These are phyloP conservation scores for Apiotrichum gracile DNA, from an alignment of 1,284 basidiomycete genomes.

Conservation along the genomic window DNA sequence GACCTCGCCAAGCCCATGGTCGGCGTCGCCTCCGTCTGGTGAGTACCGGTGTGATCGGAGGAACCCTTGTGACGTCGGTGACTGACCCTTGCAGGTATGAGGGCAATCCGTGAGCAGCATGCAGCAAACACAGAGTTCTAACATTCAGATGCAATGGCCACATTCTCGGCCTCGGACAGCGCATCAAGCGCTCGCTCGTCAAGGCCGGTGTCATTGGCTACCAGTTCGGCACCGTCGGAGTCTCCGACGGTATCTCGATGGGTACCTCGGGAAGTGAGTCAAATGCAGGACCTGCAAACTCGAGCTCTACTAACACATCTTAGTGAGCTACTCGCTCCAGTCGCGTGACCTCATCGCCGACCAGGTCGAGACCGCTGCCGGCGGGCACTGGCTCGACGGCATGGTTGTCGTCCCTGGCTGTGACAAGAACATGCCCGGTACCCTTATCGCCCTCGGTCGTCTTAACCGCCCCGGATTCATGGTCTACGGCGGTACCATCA, in stretches of 20 bases:
- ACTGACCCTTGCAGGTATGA: conserved; percentile 61
- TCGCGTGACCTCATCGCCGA: conserved; percentile 96
- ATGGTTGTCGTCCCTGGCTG: conserved; percentile 95
- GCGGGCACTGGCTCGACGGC: conserved; percentile 96
- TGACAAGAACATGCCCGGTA: conserved; percentile 98
- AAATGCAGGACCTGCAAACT: not conserved
- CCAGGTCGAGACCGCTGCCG: conserved; percentile 91
- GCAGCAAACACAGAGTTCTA: not conserved
- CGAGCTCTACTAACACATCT: not conserved
- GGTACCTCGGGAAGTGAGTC: conserved; percentile 67
- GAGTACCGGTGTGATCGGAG: conserved; percentile 37
- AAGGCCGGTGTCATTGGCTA: conserved; percentile 79
- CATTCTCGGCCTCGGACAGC: conserved; percentile 77
- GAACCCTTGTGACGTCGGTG: conserved; percentile 1
- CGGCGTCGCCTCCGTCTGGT: conserved; percentile 91
- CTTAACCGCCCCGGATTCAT: conserved; percentile 91
- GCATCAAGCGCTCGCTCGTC: conserved; percentile 72
- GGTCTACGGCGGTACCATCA: conserved; percentile 95
- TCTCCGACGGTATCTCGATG: conserved; percentile 97
- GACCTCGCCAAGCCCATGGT: conserved; percentile 94
- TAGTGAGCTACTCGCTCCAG: conserved; percentile 85
- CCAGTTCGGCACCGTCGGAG: conserved; percentile 95
- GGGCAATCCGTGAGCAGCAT: conserved; percentile 63
- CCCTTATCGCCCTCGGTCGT: conserved; percentile 84
- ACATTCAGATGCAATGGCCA: conserved; percentile 77